Percentiles rank a stretch among this genome's conserved stretches.
Evolutionary conservation across 345 rosid species (phyloP).

Genomic region (Hibiscus mutabilis): DNA sequence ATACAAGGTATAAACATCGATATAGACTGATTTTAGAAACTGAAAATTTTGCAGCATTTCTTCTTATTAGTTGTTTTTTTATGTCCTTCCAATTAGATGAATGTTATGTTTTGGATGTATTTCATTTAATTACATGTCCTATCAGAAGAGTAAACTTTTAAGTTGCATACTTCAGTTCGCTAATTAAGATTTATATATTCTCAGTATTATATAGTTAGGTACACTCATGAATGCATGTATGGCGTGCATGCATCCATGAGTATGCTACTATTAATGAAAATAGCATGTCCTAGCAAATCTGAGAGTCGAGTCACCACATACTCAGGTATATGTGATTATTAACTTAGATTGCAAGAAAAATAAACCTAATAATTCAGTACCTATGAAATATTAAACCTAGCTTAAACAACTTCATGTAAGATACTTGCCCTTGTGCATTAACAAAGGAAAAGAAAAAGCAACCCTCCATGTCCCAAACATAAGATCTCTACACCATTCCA

Average conservation of each 20-base stretch:
- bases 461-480: not conserved
- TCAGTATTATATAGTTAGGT: not conserved
- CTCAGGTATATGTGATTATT: not conserved
- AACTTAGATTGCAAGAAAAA: not conserved
- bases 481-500: not conserved
- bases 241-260: not conserved
- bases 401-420: not conserved
- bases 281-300: not conserved
- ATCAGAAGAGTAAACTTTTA: not conserved
- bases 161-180: not conserved
- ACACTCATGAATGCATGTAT: too few relatives aligned
- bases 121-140: too few relatives aligned
- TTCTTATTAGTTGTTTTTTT: not conserved
- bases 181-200: not conserved
- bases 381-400: not conserved
- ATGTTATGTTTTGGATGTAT: too few relatives aligned
- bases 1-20: slow-evolving; percentile 52
- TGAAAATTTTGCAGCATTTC: not conserved
- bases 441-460: not conserved
- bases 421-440: not conserved
- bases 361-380: not conserved
- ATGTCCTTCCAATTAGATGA: too few relatives aligned
- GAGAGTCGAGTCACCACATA: not conserved
- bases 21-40: not conserved
- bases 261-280: not conserved